A percentile compares a stretch with the other conserved stretches of the same genome.
Conservation (phyloP, 768 basidiomycete species). For the Podaxis sp. region DNA sequence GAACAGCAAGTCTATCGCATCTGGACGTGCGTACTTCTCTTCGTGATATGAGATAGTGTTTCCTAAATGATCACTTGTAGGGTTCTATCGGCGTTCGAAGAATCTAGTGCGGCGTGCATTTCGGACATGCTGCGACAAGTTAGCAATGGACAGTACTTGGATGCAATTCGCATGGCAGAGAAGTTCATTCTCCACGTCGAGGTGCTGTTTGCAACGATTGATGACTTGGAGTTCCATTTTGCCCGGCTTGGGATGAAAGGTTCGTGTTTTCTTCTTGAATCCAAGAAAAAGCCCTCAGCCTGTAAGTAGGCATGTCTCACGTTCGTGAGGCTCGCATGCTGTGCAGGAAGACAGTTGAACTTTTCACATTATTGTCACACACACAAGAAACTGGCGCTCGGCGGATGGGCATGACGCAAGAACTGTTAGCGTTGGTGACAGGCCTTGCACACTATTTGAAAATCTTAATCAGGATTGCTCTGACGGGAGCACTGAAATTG, state of each 20-base stretch:
- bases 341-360: constrained; percentile 97
- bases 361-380: constrained; percentile 93
- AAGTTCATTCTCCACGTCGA: constrained; percentile 98
- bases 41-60: background rate
- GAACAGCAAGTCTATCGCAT: constrained; percentile 98
- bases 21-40: constrained; percentile 77
- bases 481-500: constrained; percentile 92
- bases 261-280: constrained; percentile 29
- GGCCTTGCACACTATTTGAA: constrained; percentile 99
- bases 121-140: constrained; percentile 98
- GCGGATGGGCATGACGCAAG: constrained; percentile 95
- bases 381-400: constrained; percentile 90
- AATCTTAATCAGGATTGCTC: constrained; percentile 96
- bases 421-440: constrained; percentile 93
- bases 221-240: constrained; percentile 92
- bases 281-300: background rate
- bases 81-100: constrained; percentile 95
- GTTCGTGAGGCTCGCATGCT: constrained; percentile 98
- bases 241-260: constrained; percentile 78
- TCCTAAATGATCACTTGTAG: constrained; percentile 29
- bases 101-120: constrained; percentile 98
- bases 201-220: constrained; percentile 93
- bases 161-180: constrained; percentile 97
- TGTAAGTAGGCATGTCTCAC: constrained; percentile 83
- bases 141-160: constrained; percentile 93